Base-by-base conservation (phyloP, 495 filamentous ascomycete genomes). In the Penicillium bovifimosum region DNA sequence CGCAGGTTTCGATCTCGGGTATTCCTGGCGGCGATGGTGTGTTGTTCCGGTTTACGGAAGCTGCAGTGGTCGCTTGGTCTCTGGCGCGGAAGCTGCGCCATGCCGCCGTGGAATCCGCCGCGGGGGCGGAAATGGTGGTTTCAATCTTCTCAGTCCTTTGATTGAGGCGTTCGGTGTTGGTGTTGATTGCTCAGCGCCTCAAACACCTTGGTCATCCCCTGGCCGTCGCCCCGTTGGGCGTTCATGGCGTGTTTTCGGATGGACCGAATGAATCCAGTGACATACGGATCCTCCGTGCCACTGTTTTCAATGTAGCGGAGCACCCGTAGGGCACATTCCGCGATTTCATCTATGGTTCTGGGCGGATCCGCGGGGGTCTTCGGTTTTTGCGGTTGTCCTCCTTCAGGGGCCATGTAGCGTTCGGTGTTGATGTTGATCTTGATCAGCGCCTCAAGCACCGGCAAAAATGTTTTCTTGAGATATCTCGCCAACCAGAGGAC, bases 121-220 rank as follows among this genome's bases (percentile, higher is more conserved):
- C 46, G 34, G 56, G 18, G 51, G 28, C 29, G 24, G 46, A 58
- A n/a, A 58, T 56, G 34, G 43, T 52, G 16, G 52, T 59, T 55
- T 52, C 48, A 40, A 59, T 52, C 6, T 31, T 50, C 31, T 59
- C 52, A 2, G 49, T 59, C 52, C 47, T 42, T 48, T 52, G 42
- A 47, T 48, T 59, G 39, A 59, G 51, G 24, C 39, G 46, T 17
- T 45, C 53, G 18, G 53, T 50, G 53, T 50, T 46, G 53, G 28
- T 9, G 46, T 55, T 50, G 47, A 52, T 59, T 32, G 52, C 52
- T 48, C 49, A 56, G 36, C 42, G 56, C 52, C 10, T 55, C 52
- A 4, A 59, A 52, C 43, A 55, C 56, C 39, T 55, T 55, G 42
- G 42, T 42, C 52, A 55, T 55, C 29, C 56, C 52, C 56, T 55